phyloP scores from a whole-genome alignment of 768 basidiomycete genomes.

The Exidia glandulosa region DNA sequence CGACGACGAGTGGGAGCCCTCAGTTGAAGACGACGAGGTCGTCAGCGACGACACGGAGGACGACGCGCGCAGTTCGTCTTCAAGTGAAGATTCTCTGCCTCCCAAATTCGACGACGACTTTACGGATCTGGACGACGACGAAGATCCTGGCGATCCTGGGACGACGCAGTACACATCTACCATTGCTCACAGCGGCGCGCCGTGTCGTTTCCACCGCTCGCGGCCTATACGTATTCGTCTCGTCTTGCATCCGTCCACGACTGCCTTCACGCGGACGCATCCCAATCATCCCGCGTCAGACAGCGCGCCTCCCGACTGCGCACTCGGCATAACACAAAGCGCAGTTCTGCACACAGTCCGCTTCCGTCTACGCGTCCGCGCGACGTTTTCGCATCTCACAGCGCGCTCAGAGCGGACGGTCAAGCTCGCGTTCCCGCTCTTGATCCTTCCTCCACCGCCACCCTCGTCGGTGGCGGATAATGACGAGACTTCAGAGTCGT shows the following conservation, averaged over 20 bases:
- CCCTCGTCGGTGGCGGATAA: slow-evolving; percentile 60
- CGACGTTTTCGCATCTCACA: slow-evolving; percentile 67
- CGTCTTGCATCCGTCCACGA: slow-evolving; percentile 50
- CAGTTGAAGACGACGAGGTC: neutral
- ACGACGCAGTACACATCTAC: slow-evolving; percentile 30
- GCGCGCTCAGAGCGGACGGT: slow-evolving; percentile 53
- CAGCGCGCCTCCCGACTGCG: slow-evolving; percentile 44
- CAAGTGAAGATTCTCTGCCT: neutral
- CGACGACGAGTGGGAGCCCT: neutral
- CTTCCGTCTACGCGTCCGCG: slow-evolving; percentile 62
- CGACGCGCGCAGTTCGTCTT: slow-evolving; percentile 1
- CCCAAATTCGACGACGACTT: slow-evolving; percentile 19
- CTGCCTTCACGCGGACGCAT: slow-evolving; percentile 27
- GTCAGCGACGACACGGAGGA: neutral
- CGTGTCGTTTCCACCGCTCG: slow-evolving; percentile 78
- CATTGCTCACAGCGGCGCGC: slow-evolving; percentile 80
- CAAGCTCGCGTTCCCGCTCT: slow-evolving; percentile 55
- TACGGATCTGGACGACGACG: slow-evolving; percentile 28
- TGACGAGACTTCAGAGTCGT: slow-evolving; percentile 43
- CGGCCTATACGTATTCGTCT: slow-evolving; percentile 69
- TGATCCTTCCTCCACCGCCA: slow-evolving; percentile 64
- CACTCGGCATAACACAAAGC: slow-evolving; percentile 58
- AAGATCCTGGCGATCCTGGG: slow-evolving; percentile 12
- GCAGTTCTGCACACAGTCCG: slow-evolving; percentile 76
- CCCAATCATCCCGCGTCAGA: slow-evolving; percentile 27